phyloP scores from a whole-genome alignment of 306 rosid genomes.

The Cyclanthera cordifolia region DNA sequence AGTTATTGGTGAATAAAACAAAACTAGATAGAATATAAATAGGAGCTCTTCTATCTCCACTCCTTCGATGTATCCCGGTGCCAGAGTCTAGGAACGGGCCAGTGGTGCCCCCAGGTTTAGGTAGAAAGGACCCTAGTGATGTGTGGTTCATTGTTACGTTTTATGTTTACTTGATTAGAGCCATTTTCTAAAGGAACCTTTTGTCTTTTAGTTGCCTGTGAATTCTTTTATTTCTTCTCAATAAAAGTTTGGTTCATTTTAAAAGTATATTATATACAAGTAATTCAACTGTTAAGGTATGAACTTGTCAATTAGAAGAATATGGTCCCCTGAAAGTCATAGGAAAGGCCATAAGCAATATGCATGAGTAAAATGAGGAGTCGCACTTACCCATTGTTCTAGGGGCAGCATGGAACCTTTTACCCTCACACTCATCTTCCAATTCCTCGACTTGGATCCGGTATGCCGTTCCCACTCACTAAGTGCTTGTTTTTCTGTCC shows the following conservation, averaged over 20 bases:
- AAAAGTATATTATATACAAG: not conserved
- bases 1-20: not conserved
- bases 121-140: not conserved
- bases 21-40: not conserved
- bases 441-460: slow-evolving; percentile 83
- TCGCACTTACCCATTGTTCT: slow-evolving; percentile 92
- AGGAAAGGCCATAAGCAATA: slow-evolving; percentile 12
- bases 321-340: slow-evolving; percentile 2
- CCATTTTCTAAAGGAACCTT: not conserved
- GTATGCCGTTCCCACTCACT: slow-evolving; percentile 96
- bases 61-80: too few relatives aligned
- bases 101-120: too few relatives aligned
- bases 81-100: too few relatives aligned
- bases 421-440: slow-evolving; percentile 84
- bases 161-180: not conserved
- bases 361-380: not conserved
- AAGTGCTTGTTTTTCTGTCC: slow-evolving; percentile 89
- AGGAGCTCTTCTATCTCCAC: too few relatives aligned
- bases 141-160: not conserved
- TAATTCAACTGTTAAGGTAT: not conserved
- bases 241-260: not conserved
- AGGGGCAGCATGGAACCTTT: slow-evolving; percentile 83
- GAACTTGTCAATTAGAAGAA: not conserved
- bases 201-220: not conserved
- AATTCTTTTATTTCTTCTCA: not conserved